Evolutionary conservation across 345 rosid species (phyloP).

Genomic region (Aegle marmelos): DNA sequence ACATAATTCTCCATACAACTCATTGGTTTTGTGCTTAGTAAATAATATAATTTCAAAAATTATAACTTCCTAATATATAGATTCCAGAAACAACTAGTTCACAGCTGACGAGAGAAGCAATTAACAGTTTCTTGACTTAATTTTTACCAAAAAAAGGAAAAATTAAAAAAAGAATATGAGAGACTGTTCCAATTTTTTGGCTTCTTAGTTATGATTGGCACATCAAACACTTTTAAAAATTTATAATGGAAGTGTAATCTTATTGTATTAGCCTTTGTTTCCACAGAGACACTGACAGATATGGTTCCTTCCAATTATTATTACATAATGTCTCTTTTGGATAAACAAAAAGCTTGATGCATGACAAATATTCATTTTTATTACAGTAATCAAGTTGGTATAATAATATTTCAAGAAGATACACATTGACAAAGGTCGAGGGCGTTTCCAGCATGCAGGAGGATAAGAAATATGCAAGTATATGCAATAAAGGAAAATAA

Average conservation of each 20-base stretch:
- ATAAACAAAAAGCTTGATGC: background rate
- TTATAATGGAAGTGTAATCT: background rate
- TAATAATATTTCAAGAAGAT: background rate
- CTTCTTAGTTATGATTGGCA: background rate
- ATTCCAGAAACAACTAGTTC: background rate
- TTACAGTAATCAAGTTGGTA: background rate
- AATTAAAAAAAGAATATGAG: background rate
- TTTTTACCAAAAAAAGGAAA: background rate
- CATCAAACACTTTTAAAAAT: background rate
- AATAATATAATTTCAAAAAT: background rate
- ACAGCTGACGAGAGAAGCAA: background rate
- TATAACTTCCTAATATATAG: background rate
- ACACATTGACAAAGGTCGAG: background rate
- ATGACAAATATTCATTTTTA: background rate
- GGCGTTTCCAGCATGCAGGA: background rate
- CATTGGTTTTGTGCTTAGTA: background rate
- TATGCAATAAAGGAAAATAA: background rate
- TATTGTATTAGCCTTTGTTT: background rate
- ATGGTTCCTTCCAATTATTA: background rate
- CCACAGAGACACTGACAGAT: background rate
- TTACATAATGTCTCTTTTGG: background rate
- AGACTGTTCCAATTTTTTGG: background rate
- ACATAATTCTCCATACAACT: background rate
- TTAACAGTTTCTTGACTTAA: background rate
- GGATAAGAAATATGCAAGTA: background rate